These are phyloP conservation scores for Eutypella sp. DNA, from an alignment of 2,329 filamentous ascomycete genomes.

Conservation along the genomic window DNA sequence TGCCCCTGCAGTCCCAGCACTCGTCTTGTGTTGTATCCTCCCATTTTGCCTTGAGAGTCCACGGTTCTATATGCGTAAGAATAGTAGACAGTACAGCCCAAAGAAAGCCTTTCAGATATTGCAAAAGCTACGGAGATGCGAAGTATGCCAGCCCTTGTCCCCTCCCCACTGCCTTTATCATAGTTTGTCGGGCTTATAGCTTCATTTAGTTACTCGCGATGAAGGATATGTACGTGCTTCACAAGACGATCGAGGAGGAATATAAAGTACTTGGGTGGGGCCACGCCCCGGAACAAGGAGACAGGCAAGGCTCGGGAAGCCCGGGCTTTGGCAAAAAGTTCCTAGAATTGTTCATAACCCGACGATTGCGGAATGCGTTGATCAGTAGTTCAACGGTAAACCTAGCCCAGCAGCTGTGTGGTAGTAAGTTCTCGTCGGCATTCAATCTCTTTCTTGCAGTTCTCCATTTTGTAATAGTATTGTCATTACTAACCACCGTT, in stretches of 20 bases:
- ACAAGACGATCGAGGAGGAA: slow-evolving; percentile 17
- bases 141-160: slow-evolving; percentile 8
- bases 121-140: slow-evolving; percentile 28
- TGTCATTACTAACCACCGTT: slow-evolving; percentile 6
- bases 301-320: not conserved
- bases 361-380: slow-evolving; percentile 12
- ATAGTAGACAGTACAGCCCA: slow-evolving; percentile 27
- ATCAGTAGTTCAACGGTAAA: slow-evolving; percentile 15
- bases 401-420: slow-evolving; percentile 18
- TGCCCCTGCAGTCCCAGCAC: slow-evolving; percentile 24
- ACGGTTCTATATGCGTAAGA: slow-evolving; percentile 28
- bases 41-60: slow-evolving; percentile 32
- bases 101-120: slow-evolving; percentile 25
- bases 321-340: slow-evolving; percentile 3
- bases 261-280: not conserved
- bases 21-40: slow-evolving; percentile 22
- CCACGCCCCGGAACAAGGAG: not conserved
- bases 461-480: not conserved
- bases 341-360: slow-evolving; percentile 4
- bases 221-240: slow-evolving; percentile 32
- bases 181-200: not conserved
- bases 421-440: too few relatives aligned
- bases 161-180: not conserved
- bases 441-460: not conserved
- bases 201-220: slow-evolving; percentile 29